phyloP scores from a whole-genome alignment of 1,139 yeast species.

The Hemisphaericaspora subhashii region DNA sequence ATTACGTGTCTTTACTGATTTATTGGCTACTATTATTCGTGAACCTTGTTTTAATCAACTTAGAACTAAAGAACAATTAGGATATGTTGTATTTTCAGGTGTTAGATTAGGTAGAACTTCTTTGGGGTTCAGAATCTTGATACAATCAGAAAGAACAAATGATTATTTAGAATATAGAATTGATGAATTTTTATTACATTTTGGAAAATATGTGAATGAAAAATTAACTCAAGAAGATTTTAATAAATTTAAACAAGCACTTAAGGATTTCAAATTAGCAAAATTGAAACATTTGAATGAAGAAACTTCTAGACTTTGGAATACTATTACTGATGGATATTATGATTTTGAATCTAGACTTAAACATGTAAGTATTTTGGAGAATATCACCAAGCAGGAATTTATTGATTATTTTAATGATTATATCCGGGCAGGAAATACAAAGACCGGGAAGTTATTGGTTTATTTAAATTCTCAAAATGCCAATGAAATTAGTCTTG shows the following conservation, averaged over 20 bases:
- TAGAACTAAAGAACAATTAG: slow-evolving; percentile 87
- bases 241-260: slow-evolving; percentile 64
- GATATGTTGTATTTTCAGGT: slow-evolving; percentile 84
- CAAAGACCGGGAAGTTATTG: slow-evolving; percentile 49
- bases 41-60: slow-evolving; percentile 90
- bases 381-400: slow-evolving; percentile 54
- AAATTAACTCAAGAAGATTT: slow-evolving; percentile 62
- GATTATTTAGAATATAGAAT: slow-evolving; percentile 77
- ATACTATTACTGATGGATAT: slow-evolving; percentile 68
- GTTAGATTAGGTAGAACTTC: slow-evolving; percentile 68
- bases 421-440: slow-evolving; percentile 38
- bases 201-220: slow-evolving; percentile 36
- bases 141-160: slow-evolving; percentile 83
- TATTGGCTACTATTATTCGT: slow-evolving; percentile 67
- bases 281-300: slow-evolving; percentile 77
- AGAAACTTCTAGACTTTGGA: slow-evolving; percentile 68
- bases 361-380: slow-evolving; percentile 57
- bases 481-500: slow-evolving; percentile 25
- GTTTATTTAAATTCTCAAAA: slow-evolving; percentile 70
- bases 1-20: slow-evolving; percentile 52
- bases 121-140: slow-evolving; percentile 72
- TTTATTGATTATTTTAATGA: slow-evolving; percentile 54
- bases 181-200: slow-evolving; percentile 54
- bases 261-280: slow-evolving; percentile 64
- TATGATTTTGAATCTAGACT: slow-evolving; percentile 68